Evolutionary conservation across 139 green algal genomes (phyloP), one percentile per base, ranked within the genome.

Genomic region (Micractinium conductrix): DNA sequence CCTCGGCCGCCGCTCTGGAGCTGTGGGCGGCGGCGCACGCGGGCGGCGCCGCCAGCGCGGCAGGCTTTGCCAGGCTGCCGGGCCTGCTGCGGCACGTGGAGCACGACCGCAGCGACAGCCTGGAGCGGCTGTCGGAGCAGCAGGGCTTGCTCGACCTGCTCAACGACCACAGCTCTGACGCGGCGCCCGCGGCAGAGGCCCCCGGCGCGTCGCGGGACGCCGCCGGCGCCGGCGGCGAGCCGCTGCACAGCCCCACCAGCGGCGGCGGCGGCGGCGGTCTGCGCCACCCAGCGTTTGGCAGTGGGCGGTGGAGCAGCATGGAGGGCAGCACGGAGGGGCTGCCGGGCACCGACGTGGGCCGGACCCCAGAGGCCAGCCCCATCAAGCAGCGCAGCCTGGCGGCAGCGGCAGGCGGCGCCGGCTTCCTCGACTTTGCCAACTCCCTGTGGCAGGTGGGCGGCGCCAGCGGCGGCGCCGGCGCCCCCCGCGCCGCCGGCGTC

Each of bases 61-160:
- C 69, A 9, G 44, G 60, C 24, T 81, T 81, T 71, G 60, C 75
- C 0, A 55, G 53, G 19, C 74, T 81, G 50, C 24, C 74, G 1
- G 74, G 74, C 22, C 75, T 81, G 76, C 76, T 82, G 76, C 55
- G 21, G 28, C 48, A 38, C 35, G 35, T 33, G 6, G 69, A 85
- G 38, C 80, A 85, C 38, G 69, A 48, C 16, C 50, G 80, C 12
- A 68, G 67, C 48, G 80, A 85, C 80, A 85, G 80, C 69, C 37
- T 85, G 80, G 80, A 85, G 80, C 67, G 28, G 6, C 69, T 85
- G 26, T 85, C 80, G 4, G 69, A 79, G 65, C 63, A 70, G 63
- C 35, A 50, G 9, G 80, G 80, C 12, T 22, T 85, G 80, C 80
- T 85, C 14, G 69, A 85, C 2, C 37, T 85, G 38, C 69, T 85